phyloP scores from a whole-genome alignment of 495 filamentous ascomycete species.

The Podospora pseudopauciseta region DNA sequence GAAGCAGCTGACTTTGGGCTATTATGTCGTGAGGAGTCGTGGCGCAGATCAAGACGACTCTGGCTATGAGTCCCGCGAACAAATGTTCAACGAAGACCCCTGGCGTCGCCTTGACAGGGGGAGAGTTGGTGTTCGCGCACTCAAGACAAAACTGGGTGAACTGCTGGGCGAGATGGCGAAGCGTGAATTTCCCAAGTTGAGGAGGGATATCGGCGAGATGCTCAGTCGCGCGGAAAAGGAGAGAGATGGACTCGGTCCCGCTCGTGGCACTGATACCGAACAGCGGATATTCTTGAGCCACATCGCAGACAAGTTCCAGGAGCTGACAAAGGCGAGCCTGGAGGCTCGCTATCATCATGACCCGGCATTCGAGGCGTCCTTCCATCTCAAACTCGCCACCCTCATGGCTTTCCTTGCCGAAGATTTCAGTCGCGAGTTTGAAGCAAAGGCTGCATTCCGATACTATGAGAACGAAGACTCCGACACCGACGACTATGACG shows the following conservation, averaged over 20 bases:
- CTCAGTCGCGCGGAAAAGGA: constrained; percentile 32
- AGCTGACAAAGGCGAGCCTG: constrained; percentile 37
- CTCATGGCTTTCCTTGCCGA: constrained; percentile 33
- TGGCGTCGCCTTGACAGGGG: constrained; percentile 47
- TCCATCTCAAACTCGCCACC: constrained; percentile 43
- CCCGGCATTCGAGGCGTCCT: constrained; percentile 34
- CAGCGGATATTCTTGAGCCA: constrained; percentile 43
- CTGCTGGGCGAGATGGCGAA: constrained; percentile 43
- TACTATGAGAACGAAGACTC: not conserved
- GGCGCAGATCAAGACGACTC: constrained; percentile 30
- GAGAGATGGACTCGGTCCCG: constrained; percentile 42
- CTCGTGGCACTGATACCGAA: constrained; percentile 39
- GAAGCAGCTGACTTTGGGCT: constrained; percentile 48
- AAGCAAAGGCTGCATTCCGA: constrained; percentile 1
- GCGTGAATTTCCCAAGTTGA: constrained; percentile 48
- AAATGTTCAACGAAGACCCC: constrained; percentile 27
- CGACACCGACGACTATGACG: not conserved
- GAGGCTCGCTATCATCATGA: constrained; percentile 40
- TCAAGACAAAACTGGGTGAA: constrained; percentile 41
- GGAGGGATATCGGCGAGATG: constrained; percentile 39
- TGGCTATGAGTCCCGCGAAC: constrained; percentile 27
- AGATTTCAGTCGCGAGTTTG: constrained; percentile 16
- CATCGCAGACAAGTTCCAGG: constrained; percentile 42
- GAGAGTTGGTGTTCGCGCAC: constrained; percentile 47
- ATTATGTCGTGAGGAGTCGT: constrained; percentile 53